phyloP scores from a whole-genome alignment of 768 basidiomycete genomes.

The Pleurotus cornucopiae region DNA sequence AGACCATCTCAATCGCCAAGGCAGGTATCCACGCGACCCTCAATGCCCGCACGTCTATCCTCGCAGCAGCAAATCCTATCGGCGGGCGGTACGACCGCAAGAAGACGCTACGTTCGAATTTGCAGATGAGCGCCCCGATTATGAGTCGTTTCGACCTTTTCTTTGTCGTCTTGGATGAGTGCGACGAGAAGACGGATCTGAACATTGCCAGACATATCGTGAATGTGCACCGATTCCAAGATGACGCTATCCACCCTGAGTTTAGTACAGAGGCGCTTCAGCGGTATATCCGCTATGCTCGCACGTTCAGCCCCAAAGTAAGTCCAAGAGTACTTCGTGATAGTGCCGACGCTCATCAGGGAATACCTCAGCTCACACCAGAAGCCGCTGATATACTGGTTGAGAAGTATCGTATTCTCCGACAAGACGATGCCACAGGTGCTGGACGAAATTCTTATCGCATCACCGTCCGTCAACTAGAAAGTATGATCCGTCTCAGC shows the following conservation, averaged over 20 bases:
- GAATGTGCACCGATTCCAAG: conserved; percentile 93
- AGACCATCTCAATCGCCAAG: conserved; percentile 98
- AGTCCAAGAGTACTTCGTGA: conserved; percentile 9
- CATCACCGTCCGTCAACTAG: conserved; percentile 96
- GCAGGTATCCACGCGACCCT: conserved; percentile 98
- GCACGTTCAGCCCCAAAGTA: conserved; percentile 98
- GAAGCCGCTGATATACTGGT: conserved; percentile 92
- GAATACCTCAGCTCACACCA: conserved; percentile 66
- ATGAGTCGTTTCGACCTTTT: conserved; percentile 99
- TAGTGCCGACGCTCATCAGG: too few species aligned
- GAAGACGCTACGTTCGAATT: conserved; percentile 84
- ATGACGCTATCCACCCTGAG: conserved; percentile 92
- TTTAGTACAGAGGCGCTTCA: conserved; percentile 97
- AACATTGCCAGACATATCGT: conserved; percentile 97
- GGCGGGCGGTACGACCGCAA: conserved; percentile 96
- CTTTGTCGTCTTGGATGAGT: conserved; percentile 97
- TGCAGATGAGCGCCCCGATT: conserved; percentile 97
- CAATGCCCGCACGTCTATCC: conserved; percentile 95
- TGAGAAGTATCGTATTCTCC: conserved; percentile 87
- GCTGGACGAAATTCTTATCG: conserved; percentile 89
- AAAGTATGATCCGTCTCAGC: conserved; percentile 96
- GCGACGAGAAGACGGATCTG: conserved; percentile 86
- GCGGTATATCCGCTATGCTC: conserved; percentile 92
- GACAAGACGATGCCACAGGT: conserved; percentile 91
- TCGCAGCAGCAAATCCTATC: conserved; percentile 97